Percentiles rank a stretch among this genome's conserved stretches.
Conservation (phyloP, 2,329 filamentous ascomycete species). For the Coleophoma eucalyptorum region DNA sequence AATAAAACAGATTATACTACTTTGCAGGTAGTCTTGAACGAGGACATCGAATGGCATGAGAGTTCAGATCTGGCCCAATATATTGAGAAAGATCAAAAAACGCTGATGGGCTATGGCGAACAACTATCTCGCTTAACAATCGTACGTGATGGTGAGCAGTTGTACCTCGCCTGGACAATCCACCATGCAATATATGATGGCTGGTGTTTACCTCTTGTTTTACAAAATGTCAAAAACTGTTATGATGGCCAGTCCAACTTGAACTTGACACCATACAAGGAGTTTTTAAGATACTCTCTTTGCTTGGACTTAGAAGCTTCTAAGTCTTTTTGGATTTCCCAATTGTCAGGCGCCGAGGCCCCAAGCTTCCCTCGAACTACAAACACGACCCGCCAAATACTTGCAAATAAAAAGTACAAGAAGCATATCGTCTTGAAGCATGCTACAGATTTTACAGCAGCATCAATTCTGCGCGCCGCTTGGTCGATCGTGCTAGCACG, state of each 20-base stretch:
- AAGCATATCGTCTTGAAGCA: background rate
- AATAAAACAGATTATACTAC: background rate
- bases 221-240: too few species aligned
- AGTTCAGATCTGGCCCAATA: background rate
- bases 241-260: too few species aligned
- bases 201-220: conserved; percentile 44
- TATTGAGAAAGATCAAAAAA: background rate
- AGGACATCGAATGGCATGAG: too few species aligned
- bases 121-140: background rate
- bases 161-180: background rate
- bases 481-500: conserved; percentile 33
- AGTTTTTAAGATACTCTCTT: too few species aligned
- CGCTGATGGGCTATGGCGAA: background rate
- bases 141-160: background rate
- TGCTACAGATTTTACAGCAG: conserved; percentile 26
- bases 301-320: too few species aligned
- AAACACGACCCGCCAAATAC: background rate
- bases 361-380: too few species aligned
- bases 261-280: background rate
- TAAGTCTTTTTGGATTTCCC: too few species aligned
- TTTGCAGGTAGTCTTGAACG: background rate
- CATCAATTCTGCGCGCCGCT: conserved; percentile 35
- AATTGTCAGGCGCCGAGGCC: too few species aligned
- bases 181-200: conserved; percentile 61
- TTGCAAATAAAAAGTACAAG: background rate